These are phyloP conservation scores for Pyrrhoderma lamaoense DNA, from an alignment of 1,284 basidiomycete species.

Conservation along the genomic window DNA sequence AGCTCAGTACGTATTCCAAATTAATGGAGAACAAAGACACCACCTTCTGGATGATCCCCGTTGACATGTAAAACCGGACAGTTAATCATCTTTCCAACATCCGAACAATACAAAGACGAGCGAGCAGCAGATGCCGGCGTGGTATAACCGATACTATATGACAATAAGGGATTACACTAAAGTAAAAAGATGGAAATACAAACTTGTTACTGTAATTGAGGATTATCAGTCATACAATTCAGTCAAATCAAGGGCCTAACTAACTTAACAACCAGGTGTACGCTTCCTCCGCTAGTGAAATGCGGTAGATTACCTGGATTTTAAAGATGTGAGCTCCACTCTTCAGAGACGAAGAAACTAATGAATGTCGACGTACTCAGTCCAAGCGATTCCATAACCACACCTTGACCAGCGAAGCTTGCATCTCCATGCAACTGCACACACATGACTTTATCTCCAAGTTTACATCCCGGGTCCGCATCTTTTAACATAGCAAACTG, in stretches of 20 bases:
- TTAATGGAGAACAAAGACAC: neutral
- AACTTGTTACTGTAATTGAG: too few relatives aligned
- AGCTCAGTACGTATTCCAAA: slow-evolving; percentile 8
- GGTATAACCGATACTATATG: slow-evolving; percentile 84
- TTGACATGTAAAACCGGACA: slow-evolving; percentile 89
- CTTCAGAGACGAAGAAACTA: neutral
- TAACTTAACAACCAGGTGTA: slow-evolving; percentile 89
- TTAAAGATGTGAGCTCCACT: slow-evolving; percentile 20
- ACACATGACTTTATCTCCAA: slow-evolving; percentile 82
- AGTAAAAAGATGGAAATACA: slow-evolving; percentile 6
- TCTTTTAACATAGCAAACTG: slow-evolving; percentile 77
- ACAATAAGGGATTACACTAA: too few relatives aligned
- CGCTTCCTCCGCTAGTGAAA: slow-evolving; percentile 81
- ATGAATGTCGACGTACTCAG: slow-evolving; percentile 45
- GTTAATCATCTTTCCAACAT: slow-evolving; percentile 85
- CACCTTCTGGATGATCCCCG: slow-evolving; percentile 84
- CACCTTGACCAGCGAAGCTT: slow-evolving; percentile 83
- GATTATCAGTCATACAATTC: too few relatives aligned
- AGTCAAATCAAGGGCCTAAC: too few relatives aligned
- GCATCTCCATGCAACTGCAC: slow-evolving; percentile 88
- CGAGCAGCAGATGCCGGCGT: slow-evolving; percentile 77
- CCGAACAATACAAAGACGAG: slow-evolving; percentile 83
- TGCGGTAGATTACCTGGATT: slow-evolving; percentile 73
- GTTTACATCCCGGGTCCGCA: slow-evolving; percentile 54
- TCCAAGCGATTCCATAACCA: slow-evolving; percentile 83